Conservation (phyloP, 2,329 filamentous ascomycete genomes). For the Verticillium longisporum region DNA sequence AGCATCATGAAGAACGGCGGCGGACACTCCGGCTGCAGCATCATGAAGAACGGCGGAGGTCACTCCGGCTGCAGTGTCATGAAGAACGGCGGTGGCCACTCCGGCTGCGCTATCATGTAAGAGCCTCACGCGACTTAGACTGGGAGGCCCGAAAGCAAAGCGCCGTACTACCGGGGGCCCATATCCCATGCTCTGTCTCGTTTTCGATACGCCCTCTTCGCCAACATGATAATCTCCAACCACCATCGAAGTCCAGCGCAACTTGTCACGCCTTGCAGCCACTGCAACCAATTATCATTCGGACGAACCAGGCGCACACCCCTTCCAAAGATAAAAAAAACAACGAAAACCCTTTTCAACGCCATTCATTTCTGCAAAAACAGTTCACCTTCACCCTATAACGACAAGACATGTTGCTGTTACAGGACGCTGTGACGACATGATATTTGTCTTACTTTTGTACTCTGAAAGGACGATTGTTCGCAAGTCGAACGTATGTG, state of each 20-base stretch:
- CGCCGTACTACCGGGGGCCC: background rate
- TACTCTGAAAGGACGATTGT: background rate
- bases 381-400: background rate
- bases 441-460: background rate
- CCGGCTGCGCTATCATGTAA: conserved; percentile 26
- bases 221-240: background rate
- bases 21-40: conserved; percentile 14
- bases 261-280: background rate
- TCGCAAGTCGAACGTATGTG: background rate
- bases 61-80: conserved; percentile 16
- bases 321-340: background rate
- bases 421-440: background rate
- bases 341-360: background rate
- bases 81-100: background rate
- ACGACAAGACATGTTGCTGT: background rate
- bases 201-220: background rate
- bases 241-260: background rate
- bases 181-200: background rate
- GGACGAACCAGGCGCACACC: background rate
- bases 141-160: background rate
- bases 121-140: background rate
- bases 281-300: background rate
- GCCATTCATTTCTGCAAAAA: background rate
- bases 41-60: conserved; percentile 18
- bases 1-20: conserved; percentile 18